Conservation (phyloP, 2,329 filamentous ascomycete genomes). For the Chaetomiaceae sp. region DNA sequence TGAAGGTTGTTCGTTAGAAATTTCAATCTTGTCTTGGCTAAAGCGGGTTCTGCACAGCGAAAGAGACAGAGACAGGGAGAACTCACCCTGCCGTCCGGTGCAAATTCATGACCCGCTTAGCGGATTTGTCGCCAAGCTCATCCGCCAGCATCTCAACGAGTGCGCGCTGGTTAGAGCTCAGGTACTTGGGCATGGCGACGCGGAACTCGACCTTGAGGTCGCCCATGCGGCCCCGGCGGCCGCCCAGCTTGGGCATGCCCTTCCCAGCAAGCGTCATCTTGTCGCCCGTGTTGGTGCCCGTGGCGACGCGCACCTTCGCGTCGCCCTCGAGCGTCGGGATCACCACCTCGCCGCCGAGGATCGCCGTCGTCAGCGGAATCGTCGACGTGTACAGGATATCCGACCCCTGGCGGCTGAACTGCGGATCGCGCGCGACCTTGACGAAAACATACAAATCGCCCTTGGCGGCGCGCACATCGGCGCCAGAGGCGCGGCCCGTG, state of each 20-base stretch:
- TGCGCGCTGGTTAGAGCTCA: conserved; percentile 84
- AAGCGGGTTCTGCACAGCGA: background rate
- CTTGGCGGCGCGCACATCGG: conserved; percentile 58
- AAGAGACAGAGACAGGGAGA: conserved; percentile 14
- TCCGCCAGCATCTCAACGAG: conserved; percentile 94
- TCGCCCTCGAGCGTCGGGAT: conserved; percentile 87
- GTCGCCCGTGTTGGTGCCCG: conserved; percentile 88
- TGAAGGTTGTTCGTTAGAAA: conserved; percentile 1
- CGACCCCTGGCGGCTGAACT: conserved; percentile 80
- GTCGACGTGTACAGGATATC: conserved; percentile 90
- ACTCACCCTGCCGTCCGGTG: conserved; percentile 44
- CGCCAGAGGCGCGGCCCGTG: conserved; percentile 62
- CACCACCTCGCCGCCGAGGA: conserved; percentile 83
- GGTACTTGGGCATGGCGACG: conserved; percentile 89
- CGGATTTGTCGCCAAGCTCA: conserved; percentile 88
- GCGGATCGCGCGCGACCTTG: conserved; percentile 78
- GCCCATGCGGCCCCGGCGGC: conserved; percentile 61
- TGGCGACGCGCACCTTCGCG: conserved; percentile 84
- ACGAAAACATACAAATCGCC: conserved; percentile 92
- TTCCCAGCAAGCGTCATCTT: conserved; percentile 81
- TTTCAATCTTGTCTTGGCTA: too few relatives aligned
- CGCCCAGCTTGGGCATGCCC: conserved; percentile 84
- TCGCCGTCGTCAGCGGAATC: conserved; percentile 85
- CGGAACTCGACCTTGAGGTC: conserved; percentile 93
- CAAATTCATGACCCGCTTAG: conserved; percentile 88